Conservation (phyloP, 768 basidiomycete species). For the Kwoniella dejecticola region DNA sequence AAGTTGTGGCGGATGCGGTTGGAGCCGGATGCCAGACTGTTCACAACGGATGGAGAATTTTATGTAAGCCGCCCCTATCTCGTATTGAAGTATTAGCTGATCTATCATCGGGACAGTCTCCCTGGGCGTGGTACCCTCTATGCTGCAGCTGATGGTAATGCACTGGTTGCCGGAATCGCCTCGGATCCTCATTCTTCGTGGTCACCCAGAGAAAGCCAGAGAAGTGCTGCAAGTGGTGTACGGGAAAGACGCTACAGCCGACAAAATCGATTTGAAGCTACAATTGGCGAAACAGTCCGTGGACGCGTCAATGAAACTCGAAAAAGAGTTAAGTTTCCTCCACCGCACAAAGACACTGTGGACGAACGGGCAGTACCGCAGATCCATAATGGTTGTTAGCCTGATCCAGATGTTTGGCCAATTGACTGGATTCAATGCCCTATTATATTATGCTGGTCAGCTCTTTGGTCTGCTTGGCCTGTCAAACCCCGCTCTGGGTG, state of each 20-base stretch:
- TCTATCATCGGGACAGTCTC: neutral
- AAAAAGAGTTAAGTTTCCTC: constrained; percentile 6
- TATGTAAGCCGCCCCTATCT: neutral
- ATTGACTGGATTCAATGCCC: constrained; percentile 33
- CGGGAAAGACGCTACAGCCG: neutral
- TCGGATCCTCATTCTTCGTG: constrained; percentile 19
- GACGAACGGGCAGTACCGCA: constrained; percentile 18
- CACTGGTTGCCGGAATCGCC: constrained; percentile 35
- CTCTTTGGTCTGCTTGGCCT: constrained; percentile 28
- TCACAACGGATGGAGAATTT: constrained; percentile 12
- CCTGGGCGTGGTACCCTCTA: constrained; percentile 25
- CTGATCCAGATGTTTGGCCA: constrained; percentile 29
- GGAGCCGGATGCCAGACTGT: constrained; percentile 18
- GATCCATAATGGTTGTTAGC: constrained; percentile 19
- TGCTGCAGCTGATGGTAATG: constrained; percentile 16
- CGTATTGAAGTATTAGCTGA: neutral
- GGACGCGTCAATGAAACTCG: constrained; percentile 6
- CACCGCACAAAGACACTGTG: constrained; percentile 2
- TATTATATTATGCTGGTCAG: constrained; percentile 25
- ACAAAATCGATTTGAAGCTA: constrained; percentile 30
- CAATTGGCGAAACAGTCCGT: constrained; percentile 15
- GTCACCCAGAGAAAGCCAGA: constrained; percentile 15
- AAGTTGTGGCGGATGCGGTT: constrained; percentile 14
- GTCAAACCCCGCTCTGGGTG: constrained; percentile 21
- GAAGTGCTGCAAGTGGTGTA: constrained; percentile 16